Percentiles rank a stretch among this genome's conserved stretches.
Evolutionary conservation across 768 basidiomycete genomes (phyloP).

Genomic region (Hortiboletus campestris): DNA sequence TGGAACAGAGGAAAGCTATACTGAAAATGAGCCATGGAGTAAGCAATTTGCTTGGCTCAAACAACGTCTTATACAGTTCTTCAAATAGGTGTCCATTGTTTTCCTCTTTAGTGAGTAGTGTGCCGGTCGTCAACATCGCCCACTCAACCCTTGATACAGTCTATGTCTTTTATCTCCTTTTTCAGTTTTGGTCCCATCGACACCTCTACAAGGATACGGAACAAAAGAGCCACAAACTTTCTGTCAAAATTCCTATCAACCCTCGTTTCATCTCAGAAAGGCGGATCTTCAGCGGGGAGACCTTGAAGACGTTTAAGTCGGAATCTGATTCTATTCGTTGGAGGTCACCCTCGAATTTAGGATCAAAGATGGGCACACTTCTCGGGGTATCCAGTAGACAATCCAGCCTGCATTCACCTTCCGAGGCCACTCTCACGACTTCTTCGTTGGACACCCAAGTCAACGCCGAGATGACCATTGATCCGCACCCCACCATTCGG

Average conservation of each 20-base stretch:
- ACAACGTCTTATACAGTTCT: not conserved
- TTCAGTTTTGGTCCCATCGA: conserved; percentile 57
- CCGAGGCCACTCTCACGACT: conserved; percentile 26
- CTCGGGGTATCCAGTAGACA: conserved; percentile 6
- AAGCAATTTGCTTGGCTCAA: conserved; percentile 19
- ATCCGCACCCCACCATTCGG: conserved; percentile 22
- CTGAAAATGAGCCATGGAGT: conserved; percentile 53
- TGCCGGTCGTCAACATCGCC: not conserved
- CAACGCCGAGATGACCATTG: conserved; percentile 8
- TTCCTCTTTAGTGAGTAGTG: conserved; percentile 47
- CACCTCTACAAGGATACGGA: conserved; percentile 50
- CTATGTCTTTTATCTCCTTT: conserved; percentile 50
- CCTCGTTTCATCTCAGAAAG: conserved; percentile 27
- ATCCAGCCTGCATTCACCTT: conserved; percentile 21
- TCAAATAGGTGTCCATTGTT: conserved; percentile 46
- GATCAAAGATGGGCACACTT: conserved; percentile 12
- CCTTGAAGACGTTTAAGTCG: conserved; percentile 15
- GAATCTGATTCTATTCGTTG: conserved; percentile 19
- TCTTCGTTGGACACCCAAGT: conserved; percentile 1
- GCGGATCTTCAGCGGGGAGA: conserved; percentile 27
- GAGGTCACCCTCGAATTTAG: conserved; percentile 13
- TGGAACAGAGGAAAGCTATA: conserved; percentile 40
- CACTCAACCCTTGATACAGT: conserved; percentile 32
- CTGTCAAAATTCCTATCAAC: conserved; percentile 33
- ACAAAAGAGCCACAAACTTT: conserved; percentile 42